Evolutionary conservation across 805 yeast species (phyloP).

Genomic region (Wickerhamiella dianesei): DNA sequence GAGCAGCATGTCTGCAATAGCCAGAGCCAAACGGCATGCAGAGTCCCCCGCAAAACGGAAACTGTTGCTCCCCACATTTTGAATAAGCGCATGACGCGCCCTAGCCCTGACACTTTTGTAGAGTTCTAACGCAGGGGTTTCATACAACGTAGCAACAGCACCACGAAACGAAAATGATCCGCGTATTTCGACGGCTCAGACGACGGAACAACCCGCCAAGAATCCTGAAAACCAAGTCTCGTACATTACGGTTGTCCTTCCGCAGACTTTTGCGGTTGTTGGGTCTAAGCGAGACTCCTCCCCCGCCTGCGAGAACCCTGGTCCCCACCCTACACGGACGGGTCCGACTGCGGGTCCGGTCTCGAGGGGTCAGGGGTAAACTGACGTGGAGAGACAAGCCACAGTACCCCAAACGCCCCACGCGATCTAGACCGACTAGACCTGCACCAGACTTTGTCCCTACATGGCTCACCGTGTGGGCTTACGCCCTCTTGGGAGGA

Average conservation of each 20-base stretch:
- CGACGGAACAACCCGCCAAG: slow-evolving; percentile 3
- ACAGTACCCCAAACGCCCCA: not conserved
- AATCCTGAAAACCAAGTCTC: slow-evolving; percentile 8
- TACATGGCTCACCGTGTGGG: not conserved
- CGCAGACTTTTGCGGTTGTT: slow-evolving; percentile 1
- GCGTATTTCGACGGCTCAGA: not conserved
- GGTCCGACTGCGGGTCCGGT: not conserved
- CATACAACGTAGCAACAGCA: no score
- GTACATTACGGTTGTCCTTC: slow-evolving; percentile 4
- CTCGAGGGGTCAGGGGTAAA: not conserved
- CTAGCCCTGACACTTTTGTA: not conserved
- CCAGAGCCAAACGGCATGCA: no score
- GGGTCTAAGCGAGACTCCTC: not conserved
- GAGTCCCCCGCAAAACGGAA: not conserved
- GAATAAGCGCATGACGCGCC: not conserved
- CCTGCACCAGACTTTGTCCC: not conserved
- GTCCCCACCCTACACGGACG: not conserved
- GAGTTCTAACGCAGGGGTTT: no score
- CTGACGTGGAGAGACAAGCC: not conserved
- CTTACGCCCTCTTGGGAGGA: not conserved
- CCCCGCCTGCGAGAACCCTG: not conserved
- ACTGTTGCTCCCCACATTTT: not conserved
- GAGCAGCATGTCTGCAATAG: no score
- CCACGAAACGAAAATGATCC: no score
- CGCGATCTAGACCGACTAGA: no score